Evolutionary conservation across 805 yeast genomes (phyloP), one percentile per base, ranked within the genome.

Genomic region (Saccharomycopsis fodiens): DNA sequence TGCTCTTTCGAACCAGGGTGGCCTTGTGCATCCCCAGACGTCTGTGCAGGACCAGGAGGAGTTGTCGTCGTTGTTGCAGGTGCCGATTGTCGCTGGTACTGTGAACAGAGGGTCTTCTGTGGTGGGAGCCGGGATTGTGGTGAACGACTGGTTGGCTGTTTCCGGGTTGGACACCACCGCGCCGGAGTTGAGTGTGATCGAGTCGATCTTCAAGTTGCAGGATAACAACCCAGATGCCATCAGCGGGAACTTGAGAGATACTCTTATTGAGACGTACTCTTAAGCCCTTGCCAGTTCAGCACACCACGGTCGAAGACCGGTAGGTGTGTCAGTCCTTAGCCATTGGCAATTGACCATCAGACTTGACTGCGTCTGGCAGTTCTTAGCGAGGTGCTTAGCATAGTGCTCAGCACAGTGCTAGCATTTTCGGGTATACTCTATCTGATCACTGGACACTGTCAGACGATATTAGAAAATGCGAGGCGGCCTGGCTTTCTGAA

Each of bases 71-170:
- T 73, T 93, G 63, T 74, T 93, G 59, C 98, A 93, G 69, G 95
- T 93, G 35, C 99, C 99, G 45, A 73, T 93, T 54, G 98, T 93
- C 41, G 98, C 99, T 4, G 99, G 99, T 66, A 89, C 97, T 34
- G 89, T 93, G 49, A 93, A 93, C 72, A 82, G 98, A 66, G 99
- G 99, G 67, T 86, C 96, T 23, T 69, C 95, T 3, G 97, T 91
- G 41, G 95, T 93, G 51, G 98, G 98, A 59, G 97, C 97, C 39
- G 99, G 99, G 57, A 80, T 93, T 80, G 97, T 93, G 45, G 98
- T 89, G 44, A 93, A 93, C 63, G 99, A 93, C 69, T 93, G 97
- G 94, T 72, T 91, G 55, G 94, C 97, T 25, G 97, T 94, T 36
- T 74, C 96, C 40, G 99, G 99, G 54, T 74, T 86, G 57, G 97